A percentile compares a stretch with the other conserved stretches of the same genome.
Conservation (phyloP, 2,329 filamentous ascomycete species). For the Septoria linicola region DNA sequence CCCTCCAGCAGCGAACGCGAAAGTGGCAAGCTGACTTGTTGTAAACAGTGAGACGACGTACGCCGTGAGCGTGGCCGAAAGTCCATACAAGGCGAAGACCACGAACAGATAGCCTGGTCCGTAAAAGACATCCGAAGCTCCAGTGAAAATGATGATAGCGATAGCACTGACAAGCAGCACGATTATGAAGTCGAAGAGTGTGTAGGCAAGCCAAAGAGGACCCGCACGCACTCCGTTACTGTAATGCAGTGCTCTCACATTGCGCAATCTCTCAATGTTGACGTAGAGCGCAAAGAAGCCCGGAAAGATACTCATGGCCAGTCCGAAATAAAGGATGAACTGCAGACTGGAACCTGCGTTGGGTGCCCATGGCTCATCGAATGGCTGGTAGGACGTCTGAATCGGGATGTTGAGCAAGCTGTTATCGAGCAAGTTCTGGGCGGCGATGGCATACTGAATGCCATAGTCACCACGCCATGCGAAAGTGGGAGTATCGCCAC, state of each 20-base stretch:
- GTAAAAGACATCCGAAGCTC: constrained; percentile 67
- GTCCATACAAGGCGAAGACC: constrained; percentile 75
- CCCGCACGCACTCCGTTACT: constrained; percentile 83
- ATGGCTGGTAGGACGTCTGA: constrained; percentile 68
- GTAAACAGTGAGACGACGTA: constrained; percentile 82
- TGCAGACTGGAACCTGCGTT: constrained; percentile 71
- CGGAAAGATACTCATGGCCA: constrained; percentile 75
- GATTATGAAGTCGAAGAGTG: constrained; percentile 75
- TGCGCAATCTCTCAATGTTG: constrained; percentile 74
- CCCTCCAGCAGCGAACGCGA: constrained; percentile 75
- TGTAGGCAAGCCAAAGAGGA: constrained; percentile 82
- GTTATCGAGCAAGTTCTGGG: constrained; percentile 88
- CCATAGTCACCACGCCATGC: constrained; percentile 67
- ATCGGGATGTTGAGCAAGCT: constrained; percentile 68
- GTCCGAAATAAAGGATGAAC: constrained; percentile 75
- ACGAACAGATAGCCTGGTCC: constrained; percentile 78
- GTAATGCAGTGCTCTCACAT: constrained; percentile 83
- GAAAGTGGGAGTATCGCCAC: constrained; percentile 65
- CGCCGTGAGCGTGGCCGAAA: constrained; percentile 71
- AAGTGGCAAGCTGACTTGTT: constrained; percentile 76
- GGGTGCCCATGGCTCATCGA: constrained; percentile 71
- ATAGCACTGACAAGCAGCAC: constrained; percentile 67
- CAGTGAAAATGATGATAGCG: constrained; percentile 66
- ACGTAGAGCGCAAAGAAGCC: constrained; percentile 88
- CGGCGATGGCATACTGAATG: constrained; percentile 67